Conservation (phyloP, 257 asterid species). For the Plantago elongata region DNA sequence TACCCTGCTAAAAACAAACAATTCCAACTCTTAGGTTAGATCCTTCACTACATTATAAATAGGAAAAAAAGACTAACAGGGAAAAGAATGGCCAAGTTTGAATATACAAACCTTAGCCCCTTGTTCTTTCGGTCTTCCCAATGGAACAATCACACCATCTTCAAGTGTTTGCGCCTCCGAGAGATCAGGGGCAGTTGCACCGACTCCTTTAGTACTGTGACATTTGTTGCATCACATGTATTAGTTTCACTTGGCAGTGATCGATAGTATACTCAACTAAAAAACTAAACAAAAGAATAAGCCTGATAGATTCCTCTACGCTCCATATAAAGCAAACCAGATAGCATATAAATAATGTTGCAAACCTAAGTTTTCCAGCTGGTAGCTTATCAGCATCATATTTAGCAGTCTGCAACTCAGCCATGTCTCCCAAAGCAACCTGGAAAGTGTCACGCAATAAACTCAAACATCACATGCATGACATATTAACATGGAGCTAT, state of each 20-base stretch:
- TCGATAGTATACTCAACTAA: background rate
- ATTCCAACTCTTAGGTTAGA: conserved; percentile 2
- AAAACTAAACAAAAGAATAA: background rate
- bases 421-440: conserved; percentile 98
- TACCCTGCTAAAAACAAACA: conserved; percentile 44
- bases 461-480: background rate
- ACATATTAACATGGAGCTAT: background rate
- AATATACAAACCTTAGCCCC: conserved; percentile 36
- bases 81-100: background rate
- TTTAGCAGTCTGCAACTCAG: conserved; percentile 55
- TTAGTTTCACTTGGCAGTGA: too few relatives aligned
- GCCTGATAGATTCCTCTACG: background rate
- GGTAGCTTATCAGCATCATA: conserved; percentile 78
- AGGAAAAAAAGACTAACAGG: background rate
- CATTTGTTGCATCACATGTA: background rate
- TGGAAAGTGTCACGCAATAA: conserved; percentile 23
- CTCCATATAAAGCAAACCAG: too few relatives aligned
- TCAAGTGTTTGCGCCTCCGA: conserved; percentile 55
- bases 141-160: conserved; percentile 72
- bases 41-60: background rate
- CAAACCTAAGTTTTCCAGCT: conserved; percentile 76
- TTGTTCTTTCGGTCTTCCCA: conserved; percentile 62
- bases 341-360: background rate
- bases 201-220: conserved; percentile 89
- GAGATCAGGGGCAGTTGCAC: conserved; percentile 61